Conservation (phyloP, 495 filamentous ascomycete species). For the Penicillium dipodomyicola region DNA sequence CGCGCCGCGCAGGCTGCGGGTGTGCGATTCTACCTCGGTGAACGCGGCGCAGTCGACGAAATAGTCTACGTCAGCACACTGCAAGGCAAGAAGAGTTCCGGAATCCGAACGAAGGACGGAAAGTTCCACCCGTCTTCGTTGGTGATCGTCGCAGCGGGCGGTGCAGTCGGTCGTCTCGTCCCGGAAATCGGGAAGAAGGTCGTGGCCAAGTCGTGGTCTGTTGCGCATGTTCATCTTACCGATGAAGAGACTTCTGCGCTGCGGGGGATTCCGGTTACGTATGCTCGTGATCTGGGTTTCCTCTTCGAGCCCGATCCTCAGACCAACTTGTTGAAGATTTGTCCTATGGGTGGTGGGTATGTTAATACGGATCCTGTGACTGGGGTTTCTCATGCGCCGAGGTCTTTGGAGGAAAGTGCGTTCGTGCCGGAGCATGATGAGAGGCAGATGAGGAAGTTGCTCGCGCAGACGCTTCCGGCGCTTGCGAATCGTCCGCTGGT, state of each 20-base stretch:
- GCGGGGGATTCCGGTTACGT: slow-evolving; percentile 53
- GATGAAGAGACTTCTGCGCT: slow-evolving; percentile 49
- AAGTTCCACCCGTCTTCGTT: slow-evolving; percentile 36
- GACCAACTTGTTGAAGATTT: slow-evolving; percentile 54
- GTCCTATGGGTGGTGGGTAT: slow-evolving; percentile 53
- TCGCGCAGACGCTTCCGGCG: slow-evolving; percentile 49
- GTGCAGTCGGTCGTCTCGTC: slow-evolving; percentile 41
- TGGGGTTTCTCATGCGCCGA: slow-evolving; percentile 34
- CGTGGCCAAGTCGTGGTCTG: slow-evolving; percentile 50
- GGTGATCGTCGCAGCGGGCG: slow-evolving; percentile 47
- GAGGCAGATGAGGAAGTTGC: slow-evolving; percentile 39
- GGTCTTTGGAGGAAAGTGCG: slow-evolving; percentile 31
- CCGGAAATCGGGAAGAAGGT: slow-evolving; percentile 43
- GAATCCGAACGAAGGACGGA: slow-evolving; percentile 39
- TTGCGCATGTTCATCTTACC: slow-evolving; percentile 54
- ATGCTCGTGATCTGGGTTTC: slow-evolving; percentile 56
- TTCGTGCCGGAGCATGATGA: slow-evolving; percentile 53
- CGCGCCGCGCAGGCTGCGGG: slow-evolving; percentile 29
- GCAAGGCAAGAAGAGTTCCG: slow-evolving; percentile 26
- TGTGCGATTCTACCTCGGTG: slow-evolving; percentile 40
- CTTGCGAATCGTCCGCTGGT: slow-evolving; percentile 51
- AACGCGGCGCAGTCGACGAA: slow-evolving; percentile 26
- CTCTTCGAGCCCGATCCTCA: slow-evolving; percentile 58
- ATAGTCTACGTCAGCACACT: slow-evolving; percentile 26
- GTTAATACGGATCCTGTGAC: slow-evolving; percentile 45